These are phyloP conservation scores for Dipodascus albidus DNA, from an alignment of 805 yeast species.

Conservation along the genomic window DNA sequence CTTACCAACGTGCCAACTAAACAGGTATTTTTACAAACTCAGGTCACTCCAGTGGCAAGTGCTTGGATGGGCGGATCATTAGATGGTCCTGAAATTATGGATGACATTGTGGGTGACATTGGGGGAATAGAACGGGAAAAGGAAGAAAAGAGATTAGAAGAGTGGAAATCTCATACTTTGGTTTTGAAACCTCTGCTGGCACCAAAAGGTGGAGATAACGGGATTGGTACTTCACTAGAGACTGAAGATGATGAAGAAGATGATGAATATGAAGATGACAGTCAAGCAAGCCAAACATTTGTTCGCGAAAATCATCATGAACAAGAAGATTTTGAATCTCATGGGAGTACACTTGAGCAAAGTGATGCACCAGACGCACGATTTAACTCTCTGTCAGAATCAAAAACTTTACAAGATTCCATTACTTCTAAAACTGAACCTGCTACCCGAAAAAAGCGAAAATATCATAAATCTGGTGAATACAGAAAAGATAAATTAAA, in stretches of 20 bases:
- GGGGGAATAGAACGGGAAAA: background rate
- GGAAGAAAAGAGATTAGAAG: background rate
- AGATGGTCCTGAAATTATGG: background rate
- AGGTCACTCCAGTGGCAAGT: background rate
- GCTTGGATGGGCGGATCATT: background rate
- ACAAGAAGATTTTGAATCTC: no score
- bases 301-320: no score
- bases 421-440: no score
- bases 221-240: background rate
- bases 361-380: no score
- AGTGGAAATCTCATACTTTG: background rate
- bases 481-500: background rate
- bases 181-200: background rate
- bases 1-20: background rate
- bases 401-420: no score
- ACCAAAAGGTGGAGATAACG: background rate
- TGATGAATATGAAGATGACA: background rate
- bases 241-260: background rate
- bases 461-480: background rate
- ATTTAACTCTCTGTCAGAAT: no score
- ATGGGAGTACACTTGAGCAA: no score
- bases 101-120: background rate
- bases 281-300: no score
- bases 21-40: background rate
- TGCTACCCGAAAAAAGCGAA: background rate